Conservation (phyloP, 257 asterid species). For the Nicotiana noctiflora region DNA sequence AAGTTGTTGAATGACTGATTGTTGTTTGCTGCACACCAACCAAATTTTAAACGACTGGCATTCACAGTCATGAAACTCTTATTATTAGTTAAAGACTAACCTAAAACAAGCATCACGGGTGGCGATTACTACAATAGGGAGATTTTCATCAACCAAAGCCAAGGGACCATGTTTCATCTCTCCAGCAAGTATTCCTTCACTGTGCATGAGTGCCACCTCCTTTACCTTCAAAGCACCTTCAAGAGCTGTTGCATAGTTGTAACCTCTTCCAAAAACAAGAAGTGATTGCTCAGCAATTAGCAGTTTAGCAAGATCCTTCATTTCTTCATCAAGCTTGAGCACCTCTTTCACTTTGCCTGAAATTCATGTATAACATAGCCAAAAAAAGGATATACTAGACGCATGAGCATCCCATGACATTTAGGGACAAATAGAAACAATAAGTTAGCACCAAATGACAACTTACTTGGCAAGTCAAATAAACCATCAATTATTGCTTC, state of each 20-base stretch:
- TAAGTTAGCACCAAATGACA: conserved; percentile 5
- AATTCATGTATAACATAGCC: conserved; percentile 13
- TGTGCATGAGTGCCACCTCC: conserved; percentile 98
- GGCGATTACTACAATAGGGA: conserved; percentile 86
- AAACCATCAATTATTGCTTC: conserved; percentile 87
- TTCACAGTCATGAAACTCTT: neutral
- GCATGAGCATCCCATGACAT: neutral
- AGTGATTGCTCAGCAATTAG: conserved; percentile 88
- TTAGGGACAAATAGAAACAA: neutral
- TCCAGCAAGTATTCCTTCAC: conserved; percentile 98
- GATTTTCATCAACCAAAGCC: conserved; percentile 93
- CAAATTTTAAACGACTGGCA: conserved; percentile 9
- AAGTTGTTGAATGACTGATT: conserved; percentile 95
- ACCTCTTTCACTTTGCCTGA: conserved; percentile 85
- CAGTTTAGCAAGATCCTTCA: conserved; percentile 77
- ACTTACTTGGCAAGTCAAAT: conserved; percentile 81
- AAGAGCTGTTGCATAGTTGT: conserved; percentile 86
- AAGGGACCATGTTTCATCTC: conserved; percentile 99
- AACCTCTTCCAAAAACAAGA: conserved; percentile 96
- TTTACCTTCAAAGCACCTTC: conserved; percentile 99
- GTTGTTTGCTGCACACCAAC: conserved; percentile 69
- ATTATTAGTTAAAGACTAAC: conserved; percentile 25
- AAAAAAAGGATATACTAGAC: conserved; percentile 1
- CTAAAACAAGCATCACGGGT: conserved; percentile 96
- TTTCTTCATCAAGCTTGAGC: conserved; percentile 83